phyloP scores from a whole-genome alignment of 1,139 yeast genomes.

The Neolecta irregularis region DNA sequence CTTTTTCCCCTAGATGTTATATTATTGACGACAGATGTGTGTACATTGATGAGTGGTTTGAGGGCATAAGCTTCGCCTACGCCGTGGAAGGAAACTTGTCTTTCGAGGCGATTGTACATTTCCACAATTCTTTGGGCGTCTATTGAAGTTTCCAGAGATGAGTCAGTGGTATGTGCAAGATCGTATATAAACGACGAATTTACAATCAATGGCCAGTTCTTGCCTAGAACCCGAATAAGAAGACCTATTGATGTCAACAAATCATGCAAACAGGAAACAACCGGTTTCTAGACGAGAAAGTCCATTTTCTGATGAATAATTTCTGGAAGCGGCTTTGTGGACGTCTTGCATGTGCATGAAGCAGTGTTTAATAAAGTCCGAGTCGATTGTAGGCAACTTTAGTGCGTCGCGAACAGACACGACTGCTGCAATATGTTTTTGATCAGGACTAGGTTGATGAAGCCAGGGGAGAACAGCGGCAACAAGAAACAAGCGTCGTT shows the following conservation, averaged over 20 bases:
- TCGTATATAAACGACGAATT: slow-evolving; percentile 6
- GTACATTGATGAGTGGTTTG: slow-evolving; percentile 23
- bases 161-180: background rate
- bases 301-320: too few species aligned
- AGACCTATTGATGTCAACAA: slow-evolving; percentile 47
- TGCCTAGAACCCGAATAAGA: slow-evolving; percentile 40
- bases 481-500: too few species aligned
- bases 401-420: slow-evolving; percentile 7
- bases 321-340: slow-evolving; percentile 2
- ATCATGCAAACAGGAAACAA: background rate
- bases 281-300: background rate
- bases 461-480: slow-evolving; percentile 5
- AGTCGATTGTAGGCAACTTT: background rate
- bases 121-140: background rate
- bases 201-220: slow-evolving; percentile 35
- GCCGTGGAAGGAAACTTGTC: slow-evolving; percentile 9
- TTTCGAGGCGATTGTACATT: slow-evolving; percentile 6
- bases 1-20: slow-evolving; percentile 14
- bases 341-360: slow-evolving; percentile 1
- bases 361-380: slow-evolving; percentile 16
- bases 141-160: background rate
- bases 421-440: slow-evolving; percentile 13
- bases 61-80: slow-evolving; percentile 23
- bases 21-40: background rate
- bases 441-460: background rate